Percentiles rank a stretch among this genome's conserved stretches.
These are phyloP conservation scores for Candida mesenterica DNA, from an alignment of 1,139 yeast genomes.

Conservation along the genomic window DNA sequence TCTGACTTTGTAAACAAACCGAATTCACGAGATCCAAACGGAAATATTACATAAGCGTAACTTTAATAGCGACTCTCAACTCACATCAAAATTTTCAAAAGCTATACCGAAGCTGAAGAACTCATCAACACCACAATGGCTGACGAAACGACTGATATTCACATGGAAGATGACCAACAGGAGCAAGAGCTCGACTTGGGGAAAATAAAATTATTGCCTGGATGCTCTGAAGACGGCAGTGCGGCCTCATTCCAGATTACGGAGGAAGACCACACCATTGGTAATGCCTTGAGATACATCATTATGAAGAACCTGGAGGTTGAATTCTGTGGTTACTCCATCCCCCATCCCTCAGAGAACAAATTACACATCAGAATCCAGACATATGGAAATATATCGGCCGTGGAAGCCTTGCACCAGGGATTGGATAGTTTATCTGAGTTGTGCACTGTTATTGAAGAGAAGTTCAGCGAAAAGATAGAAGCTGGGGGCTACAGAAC, in stretches of 20 bases:
- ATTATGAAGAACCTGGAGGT: constrained; percentile 98
- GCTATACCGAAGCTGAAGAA: neutral
- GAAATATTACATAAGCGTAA: no score
- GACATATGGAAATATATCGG: constrained; percentile 86
- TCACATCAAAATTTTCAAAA: neutral
- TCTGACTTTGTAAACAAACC: neutral
- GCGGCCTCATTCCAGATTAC: constrained; percentile 91
- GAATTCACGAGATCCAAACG: no score
- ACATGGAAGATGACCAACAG: constrained; percentile 23
- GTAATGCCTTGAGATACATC: constrained; percentile 88
- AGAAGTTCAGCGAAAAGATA: constrained; percentile 64
- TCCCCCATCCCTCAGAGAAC: constrained; percentile 97
- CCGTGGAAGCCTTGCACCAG: constrained; percentile 88
- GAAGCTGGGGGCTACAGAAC: constrained; percentile 50
- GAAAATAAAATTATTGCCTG: constrained; percentile 68
- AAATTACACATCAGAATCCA: constrained; percentile 89
- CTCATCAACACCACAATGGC: constrained; percentile 15
- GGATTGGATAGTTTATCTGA: constrained; percentile 85
- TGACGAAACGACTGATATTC: constrained; percentile 23
- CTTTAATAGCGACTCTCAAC: no score
- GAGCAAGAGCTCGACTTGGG: constrained; percentile 48
- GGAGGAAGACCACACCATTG: constrained; percentile 94
- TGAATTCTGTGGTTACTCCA: constrained; percentile 96
- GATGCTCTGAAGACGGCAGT: constrained; percentile 91
- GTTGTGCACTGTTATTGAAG: constrained; percentile 81